phyloP scores from a whole-genome alignment of 2,329 filamentous ascomycete species.

The Clonostachys chloroleuca region DNA sequence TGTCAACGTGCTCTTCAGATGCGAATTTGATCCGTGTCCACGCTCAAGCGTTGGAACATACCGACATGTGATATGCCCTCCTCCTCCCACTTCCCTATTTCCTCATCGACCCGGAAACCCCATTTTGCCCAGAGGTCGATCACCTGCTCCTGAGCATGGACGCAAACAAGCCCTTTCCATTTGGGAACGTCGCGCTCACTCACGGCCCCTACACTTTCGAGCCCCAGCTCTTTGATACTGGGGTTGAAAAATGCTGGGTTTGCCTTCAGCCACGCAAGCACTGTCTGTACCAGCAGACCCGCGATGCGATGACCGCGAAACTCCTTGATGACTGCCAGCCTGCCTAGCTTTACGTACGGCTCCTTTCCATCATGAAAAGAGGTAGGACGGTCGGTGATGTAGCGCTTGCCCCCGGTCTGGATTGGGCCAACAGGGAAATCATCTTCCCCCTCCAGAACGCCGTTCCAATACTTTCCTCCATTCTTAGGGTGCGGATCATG shows the following conservation, averaged over 20 bases:
- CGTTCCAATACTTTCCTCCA: slow-evolving; percentile 43
- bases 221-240: slow-evolving; percentile 35
- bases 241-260: slow-evolving; percentile 55
- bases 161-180: slow-evolving; percentile 73
- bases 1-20: slow-evolving; percentile 6
- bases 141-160: slow-evolving; percentile 72
- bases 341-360: slow-evolving; percentile 78
- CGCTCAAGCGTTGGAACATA: slow-evolving; percentile 61
- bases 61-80: slow-evolving; percentile 82
- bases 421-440: background rate
- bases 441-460: slow-evolving; percentile 23
- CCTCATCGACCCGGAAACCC: slow-evolving; percentile 71
- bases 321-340: slow-evolving; percentile 64
- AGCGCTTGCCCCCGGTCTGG: slow-evolving; percentile 6
- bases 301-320: slow-evolving; percentile 65
- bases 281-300: slow-evolving; percentile 60
- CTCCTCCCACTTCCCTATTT: slow-evolving; percentile 74
- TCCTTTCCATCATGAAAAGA: slow-evolving; percentile 58
- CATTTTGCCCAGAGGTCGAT: slow-evolving; percentile 62
- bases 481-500: slow-evolving; percentile 59
- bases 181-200: slow-evolving; percentile 36
- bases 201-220: slow-evolving; percentile 34
- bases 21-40: slow-evolving; percentile 16
- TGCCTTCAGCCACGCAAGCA: slow-evolving; percentile 60
- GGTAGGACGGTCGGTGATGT: slow-evolving; percentile 35